phyloP scores from a whole-genome alignment of 768 basidiomycete species.

The Leccinum fibrillosum region DNA sequence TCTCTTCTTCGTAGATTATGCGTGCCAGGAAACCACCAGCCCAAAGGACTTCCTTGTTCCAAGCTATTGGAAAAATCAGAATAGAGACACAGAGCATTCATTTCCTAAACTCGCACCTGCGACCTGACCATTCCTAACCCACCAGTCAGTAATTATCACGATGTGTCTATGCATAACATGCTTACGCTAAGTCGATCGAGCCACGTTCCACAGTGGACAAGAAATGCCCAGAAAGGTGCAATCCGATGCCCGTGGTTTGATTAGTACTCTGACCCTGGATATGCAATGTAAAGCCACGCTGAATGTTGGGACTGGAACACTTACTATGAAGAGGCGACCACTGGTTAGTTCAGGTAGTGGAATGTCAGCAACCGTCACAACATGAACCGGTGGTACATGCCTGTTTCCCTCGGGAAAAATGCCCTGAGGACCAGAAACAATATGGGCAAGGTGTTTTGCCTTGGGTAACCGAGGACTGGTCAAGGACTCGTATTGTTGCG shows the following conservation, averaged over 20 bases:
- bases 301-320: background rate
- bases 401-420: conserved; percentile 5
- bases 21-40: conserved; percentile 81
- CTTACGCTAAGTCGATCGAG: conserved; percentile 82
- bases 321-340: conserved; percentile 15
- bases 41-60: conserved; percentile 87
- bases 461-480: background rate
- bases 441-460: background rate
- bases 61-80: conserved; percentile 42
- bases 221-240: conserved; percentile 73
- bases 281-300: background rate
- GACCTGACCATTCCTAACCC: conserved; percentile 74
- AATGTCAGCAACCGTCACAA: background rate
- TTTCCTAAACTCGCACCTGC: conserved; percentile 45
- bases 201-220: conserved; percentile 96
- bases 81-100: background rate
- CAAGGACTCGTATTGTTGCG: conserved; percentile 3
- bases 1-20: conserved; percentile 79
- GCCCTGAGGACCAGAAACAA: conserved; percentile 3
- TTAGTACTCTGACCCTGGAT: conserved; percentile 79
- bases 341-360: background rate
- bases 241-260: conserved; percentile 80
- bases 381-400: background rate
- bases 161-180: background rate
- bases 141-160: background rate